These are phyloP conservation scores for Hibiscus tridactylites DNA, from an alignment of 345 rosid genomes.

Conservation along the genomic window DNA sequence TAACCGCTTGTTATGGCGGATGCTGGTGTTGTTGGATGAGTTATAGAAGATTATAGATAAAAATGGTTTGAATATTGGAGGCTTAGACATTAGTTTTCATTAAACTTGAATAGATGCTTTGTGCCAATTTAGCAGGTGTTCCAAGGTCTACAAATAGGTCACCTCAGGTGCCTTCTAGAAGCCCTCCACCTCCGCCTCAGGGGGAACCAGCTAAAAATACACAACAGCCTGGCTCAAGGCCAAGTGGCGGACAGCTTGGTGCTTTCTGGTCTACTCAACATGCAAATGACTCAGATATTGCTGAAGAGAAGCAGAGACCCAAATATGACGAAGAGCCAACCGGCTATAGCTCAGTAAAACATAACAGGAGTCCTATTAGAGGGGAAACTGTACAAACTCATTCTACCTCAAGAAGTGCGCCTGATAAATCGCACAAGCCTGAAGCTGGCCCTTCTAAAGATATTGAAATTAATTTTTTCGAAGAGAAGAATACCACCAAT, in stretches of 20 bases:
- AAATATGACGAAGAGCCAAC: conserved; percentile 58
- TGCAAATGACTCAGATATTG: conserved; percentile 44
- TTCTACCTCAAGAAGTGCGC: conserved; percentile 26
- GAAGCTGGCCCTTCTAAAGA: conserved; percentile 40
- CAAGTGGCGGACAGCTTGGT: conserved; percentile 61
- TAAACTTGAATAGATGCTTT: conserved; percentile 5
- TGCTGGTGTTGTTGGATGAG: conserved; percentile 1
- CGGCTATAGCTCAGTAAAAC: conserved; percentile 30
- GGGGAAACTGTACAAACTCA: conserved; percentile 35
- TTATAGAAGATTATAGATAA: not conserved
- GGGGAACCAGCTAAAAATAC: conserved; percentile 21
- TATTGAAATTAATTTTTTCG: conserved; percentile 39
- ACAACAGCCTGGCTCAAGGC: conserved; percentile 30
- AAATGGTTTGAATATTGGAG: not conserved
- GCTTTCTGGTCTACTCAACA: conserved; percentile 93
- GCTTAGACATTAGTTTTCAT: not conserved
- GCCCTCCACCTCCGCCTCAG: conserved; percentile 67
- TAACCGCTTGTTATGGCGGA: not conserved
- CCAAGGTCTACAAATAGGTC: conserved; percentile 44
- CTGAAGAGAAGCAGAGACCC: conserved; percentile 46
- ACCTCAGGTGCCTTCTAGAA: conserved; percentile 69
- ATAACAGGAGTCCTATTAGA: conserved; percentile 39
- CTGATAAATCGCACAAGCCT: conserved; percentile 23
- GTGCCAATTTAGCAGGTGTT: conserved; percentile 35
- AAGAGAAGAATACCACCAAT: conserved; percentile 23